Evolutionary conservation across 192 early-diverging fungal species (phyloP).

Genomic region (Linnemannia elongata): DNA sequence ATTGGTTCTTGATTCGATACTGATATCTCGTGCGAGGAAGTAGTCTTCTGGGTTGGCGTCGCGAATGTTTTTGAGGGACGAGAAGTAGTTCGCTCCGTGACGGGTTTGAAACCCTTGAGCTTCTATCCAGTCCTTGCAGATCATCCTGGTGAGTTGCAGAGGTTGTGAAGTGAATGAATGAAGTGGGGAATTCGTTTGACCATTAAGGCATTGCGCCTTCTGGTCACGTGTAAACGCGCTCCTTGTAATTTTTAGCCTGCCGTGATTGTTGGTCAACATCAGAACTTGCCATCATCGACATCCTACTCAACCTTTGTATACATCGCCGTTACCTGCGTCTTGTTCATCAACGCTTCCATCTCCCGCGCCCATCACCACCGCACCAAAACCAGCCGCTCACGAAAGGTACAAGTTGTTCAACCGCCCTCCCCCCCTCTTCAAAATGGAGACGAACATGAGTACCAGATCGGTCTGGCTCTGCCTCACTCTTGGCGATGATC

Average conservation of each 20-base stretch:
- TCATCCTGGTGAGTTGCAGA: neutral
- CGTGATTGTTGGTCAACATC: neutral
- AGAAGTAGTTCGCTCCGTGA: neutral
- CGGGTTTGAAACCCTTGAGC: constrained; percentile 1
- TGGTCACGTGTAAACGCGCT: neutral
- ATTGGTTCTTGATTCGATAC: neutral
- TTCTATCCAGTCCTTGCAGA: constrained; percentile 7
- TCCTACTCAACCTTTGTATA: neutral
- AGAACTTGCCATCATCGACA: neutral
- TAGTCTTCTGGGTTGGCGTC: neutral
- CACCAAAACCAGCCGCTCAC: neutral
- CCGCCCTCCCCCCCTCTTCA: neutral
- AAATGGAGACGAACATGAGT: neutral
- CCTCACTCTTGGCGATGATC: neutral
- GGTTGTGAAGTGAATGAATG: neutral
- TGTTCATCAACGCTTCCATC: neutral
- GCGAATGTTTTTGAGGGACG: neutral
- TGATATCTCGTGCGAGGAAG: neutral
- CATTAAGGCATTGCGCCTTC: neutral
- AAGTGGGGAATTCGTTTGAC: neutral
- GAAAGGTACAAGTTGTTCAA: neutral
- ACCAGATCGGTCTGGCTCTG: neutral
- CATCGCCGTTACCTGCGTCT: neutral
- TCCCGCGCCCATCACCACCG: neutral
- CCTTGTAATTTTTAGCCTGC: neutral